Evolutionary conservation across 306 rosid species (phyloP).

Genomic region (Ormosia emarginata): DNA sequence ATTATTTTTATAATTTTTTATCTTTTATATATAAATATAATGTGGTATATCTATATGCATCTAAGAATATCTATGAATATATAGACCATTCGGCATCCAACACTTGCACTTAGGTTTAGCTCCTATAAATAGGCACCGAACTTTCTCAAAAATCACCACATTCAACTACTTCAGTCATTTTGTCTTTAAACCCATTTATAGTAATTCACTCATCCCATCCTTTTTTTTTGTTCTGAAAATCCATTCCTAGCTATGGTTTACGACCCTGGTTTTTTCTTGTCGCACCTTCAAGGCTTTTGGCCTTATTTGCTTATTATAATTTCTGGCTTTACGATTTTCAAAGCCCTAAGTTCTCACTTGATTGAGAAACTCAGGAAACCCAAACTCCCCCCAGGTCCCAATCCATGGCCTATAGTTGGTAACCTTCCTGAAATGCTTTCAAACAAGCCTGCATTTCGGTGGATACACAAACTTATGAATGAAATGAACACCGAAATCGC

Average conservation of each 20-base stretch:
- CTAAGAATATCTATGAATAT: too few species aligned
- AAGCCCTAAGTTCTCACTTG: not conserved
- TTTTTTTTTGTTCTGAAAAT: not conserved
- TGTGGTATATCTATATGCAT: too few species aligned
- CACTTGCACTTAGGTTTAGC: too few species aligned
- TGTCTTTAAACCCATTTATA: not conserved
- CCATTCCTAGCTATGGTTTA: not conserved
- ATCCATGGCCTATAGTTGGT: constrained; percentile 34
- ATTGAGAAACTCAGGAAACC: not conserved
- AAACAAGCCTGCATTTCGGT: constrained; percentile 6
- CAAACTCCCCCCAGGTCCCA: constrained; percentile 24
- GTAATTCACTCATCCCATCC: not conserved
- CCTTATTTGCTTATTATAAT: not conserved
- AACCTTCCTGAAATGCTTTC: constrained; percentile 13
- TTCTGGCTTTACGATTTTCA: not conserved
- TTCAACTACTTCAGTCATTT: not conserved
- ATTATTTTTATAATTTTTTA: too few species aligned
- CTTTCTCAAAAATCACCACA: not conserved
- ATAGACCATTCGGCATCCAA: too few species aligned
- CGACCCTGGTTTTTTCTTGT: not conserved
- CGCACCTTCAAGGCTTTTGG: not conserved
- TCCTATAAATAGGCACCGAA: not conserved
- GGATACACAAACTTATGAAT: constrained; percentile 32
- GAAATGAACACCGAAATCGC: constrained; percentile 32
- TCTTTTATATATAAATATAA: too few species aligned